phyloP scores from a whole-genome alignment of 345 rosid species.

The Melaleuca alternifolia region DNA sequence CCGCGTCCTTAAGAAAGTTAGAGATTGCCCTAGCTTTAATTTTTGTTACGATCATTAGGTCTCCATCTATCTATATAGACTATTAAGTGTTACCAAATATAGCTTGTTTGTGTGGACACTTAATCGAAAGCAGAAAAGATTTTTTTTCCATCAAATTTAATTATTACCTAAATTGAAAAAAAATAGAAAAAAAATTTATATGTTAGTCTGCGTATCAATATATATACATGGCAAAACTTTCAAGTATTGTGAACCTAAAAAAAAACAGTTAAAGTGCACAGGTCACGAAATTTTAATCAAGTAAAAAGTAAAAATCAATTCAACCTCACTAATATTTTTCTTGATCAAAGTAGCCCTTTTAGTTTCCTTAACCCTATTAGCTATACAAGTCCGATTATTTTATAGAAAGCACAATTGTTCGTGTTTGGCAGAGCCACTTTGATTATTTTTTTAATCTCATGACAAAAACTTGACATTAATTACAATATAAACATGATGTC shows the following conservation, averaged over 20 bases:
- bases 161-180: too few relatives aligned
- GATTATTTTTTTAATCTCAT: too few relatives aligned
- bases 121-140: not conserved
- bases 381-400: too few relatives aligned
- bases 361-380: too few relatives aligned
- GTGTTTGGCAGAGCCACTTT: too few relatives aligned
- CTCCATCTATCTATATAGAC: not conserved
- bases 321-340: not conserved
- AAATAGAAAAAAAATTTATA: too few relatives aligned
- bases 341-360: too few relatives aligned
- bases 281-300: not conserved
- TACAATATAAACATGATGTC: too few relatives aligned
- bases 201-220: not conserved
- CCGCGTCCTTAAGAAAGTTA: not conserved
- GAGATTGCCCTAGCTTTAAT: not conserved
- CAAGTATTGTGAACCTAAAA: not conserved
- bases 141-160: too few relatives aligned
- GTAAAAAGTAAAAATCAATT: not conserved
- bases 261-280: not conserved
- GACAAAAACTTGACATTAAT: too few relatives aligned
- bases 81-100: not conserved
- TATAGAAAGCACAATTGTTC: too few relatives aligned
- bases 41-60: not conserved
- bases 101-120: not conserved
- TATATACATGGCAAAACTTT: not conserved